These are phyloP conservation scores for Dothideomycetidae sp. DNA, from an alignment of 2,329 filamentous ascomycete genomes.

Conservation along the genomic window DNA sequence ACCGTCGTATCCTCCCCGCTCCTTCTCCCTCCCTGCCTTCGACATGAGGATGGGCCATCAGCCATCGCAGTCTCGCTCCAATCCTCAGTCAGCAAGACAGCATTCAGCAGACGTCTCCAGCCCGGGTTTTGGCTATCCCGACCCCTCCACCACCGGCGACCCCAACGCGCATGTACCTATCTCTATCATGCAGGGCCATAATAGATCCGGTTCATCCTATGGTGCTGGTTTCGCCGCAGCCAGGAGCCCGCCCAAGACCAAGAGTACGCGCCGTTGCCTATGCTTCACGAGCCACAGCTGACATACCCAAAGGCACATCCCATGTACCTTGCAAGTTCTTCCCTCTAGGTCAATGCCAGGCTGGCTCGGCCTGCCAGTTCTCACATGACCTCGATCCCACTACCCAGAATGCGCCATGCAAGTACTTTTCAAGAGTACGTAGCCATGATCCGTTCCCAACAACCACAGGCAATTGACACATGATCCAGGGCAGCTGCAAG, in stretches of 20 bases:
- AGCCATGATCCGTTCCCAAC: not conserved
- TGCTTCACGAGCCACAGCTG: constrained; percentile 11
- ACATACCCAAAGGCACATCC: constrained; percentile 55
- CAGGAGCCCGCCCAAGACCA: constrained; percentile 36
- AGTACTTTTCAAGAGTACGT: constrained; percentile 91
- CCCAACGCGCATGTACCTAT: constrained; percentile 7
- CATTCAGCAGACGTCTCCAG: constrained; percentile 5
- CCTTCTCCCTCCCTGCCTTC: too few relatives aligned
- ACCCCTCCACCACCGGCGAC: constrained; percentile 2
- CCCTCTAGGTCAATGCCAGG: constrained; percentile 88
- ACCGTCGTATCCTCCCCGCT: too few relatives aligned
- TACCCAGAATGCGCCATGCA: constrained; percentile 78
- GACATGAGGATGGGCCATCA: constrained; percentile 8
- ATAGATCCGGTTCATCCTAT: not conserved
- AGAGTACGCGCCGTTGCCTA: constrained; percentile 24
- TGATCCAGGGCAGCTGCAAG: constrained; percentile 80
- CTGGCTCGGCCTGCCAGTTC: constrained; percentile 89
- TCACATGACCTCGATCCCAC: constrained; percentile 80
- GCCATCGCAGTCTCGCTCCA: constrained; percentile 2
- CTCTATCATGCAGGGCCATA: constrained; percentile 5
- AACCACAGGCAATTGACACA: constrained; percentile 15
- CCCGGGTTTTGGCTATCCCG: constrained; percentile 3
- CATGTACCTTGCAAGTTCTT: constrained; percentile 99
- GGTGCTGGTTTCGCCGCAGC: constrained; percentile 15
- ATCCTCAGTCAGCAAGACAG: constrained; percentile 1